phyloP scores from a whole-genome alignment of 2,329 filamentous ascomycete species.

The Epichloe bromicola region DNA sequence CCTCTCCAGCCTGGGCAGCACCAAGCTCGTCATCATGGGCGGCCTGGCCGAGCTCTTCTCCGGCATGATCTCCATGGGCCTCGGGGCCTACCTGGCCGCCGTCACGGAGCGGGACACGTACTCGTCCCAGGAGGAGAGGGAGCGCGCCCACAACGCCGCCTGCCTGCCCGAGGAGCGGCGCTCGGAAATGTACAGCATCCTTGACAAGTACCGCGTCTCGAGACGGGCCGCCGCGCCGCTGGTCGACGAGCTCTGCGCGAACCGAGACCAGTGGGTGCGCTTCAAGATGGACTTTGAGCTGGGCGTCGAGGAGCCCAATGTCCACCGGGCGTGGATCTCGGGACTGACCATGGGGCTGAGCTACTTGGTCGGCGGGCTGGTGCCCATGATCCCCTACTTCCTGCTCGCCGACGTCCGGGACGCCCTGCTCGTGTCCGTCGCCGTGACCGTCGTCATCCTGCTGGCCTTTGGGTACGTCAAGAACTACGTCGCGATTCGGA shows the following conservation, averaged over 20 bases:
- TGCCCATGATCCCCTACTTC: slow-evolving; percentile 62
- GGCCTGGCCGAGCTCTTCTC: slow-evolving; percentile 64
- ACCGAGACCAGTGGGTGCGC: slow-evolving; percentile 35
- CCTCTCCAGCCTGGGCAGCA: slow-evolving; percentile 51
- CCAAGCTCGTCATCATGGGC: slow-evolving; percentile 55
- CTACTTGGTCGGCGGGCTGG: slow-evolving; percentile 57
- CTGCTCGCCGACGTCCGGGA: slow-evolving; percentile 31
- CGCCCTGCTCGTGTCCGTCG: slow-evolving; percentile 46
- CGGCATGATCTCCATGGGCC: slow-evolving; percentile 65
- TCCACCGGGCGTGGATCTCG: slow-evolving; percentile 35
- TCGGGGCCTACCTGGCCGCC: slow-evolving; percentile 60
- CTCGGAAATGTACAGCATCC: slow-evolving; percentile 35
- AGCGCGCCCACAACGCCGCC: slow-evolving; percentile 27
- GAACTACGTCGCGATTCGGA: slow-evolving; percentile 39
- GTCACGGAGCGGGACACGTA: slow-evolving; percentile 41
- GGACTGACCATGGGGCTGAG: slow-evolving; percentile 54
- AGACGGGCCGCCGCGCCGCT: slow-evolving; percentile 29
- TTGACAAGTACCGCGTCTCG: slow-evolving; percentile 36
- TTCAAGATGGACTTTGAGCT: slow-evolving; percentile 50
- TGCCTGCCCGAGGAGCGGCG: slow-evolving; percentile 31
- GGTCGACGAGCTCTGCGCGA: slow-evolving; percentile 34
- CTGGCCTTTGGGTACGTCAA: slow-evolving; percentile 54
- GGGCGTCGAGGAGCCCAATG: slow-evolving; percentile 31
- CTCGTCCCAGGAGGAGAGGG: slow-evolving; percentile 33
- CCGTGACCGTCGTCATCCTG: slow-evolving; percentile 46